These are phyloP conservation scores for Turnera subulata DNA, from an alignment of 345 rosid genomes.

Conservation along the genomic window DNA sequence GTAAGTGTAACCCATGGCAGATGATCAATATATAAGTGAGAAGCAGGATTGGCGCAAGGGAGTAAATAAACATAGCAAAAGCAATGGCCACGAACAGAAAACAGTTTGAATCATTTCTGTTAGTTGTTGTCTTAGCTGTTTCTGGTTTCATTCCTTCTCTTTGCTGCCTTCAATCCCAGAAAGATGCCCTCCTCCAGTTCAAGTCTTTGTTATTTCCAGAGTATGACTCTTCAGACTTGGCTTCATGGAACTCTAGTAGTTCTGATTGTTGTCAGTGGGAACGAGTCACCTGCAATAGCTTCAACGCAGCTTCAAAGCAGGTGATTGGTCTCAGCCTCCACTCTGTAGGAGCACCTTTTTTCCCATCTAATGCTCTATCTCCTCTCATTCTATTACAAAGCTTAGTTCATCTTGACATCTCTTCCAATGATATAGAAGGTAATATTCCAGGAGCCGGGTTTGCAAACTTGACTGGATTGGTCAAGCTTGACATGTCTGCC, in stretches of 20 bases:
- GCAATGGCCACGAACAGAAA: no score
- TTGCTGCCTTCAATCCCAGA: constrained; percentile 17
- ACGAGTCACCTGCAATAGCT: not conserved
- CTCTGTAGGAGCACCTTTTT: not conserved
- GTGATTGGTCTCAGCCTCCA: not conserved
- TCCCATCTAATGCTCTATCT: not conserved
- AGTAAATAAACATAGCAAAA: no score
- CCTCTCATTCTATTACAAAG: not conserved
- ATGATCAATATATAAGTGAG: no score
- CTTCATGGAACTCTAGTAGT: constrained; percentile 15
- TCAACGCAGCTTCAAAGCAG: not conserved
- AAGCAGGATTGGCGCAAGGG: no score
- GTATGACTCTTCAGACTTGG: not conserved
- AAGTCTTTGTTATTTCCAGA: constrained; percentile 6
- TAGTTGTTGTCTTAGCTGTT: no score
- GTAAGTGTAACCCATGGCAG: no score
- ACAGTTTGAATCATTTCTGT: no score
- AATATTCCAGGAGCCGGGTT: not conserved
- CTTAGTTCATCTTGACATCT: not conserved
- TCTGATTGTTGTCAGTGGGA: constrained; percentile 20
- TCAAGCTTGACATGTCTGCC: not conserved
- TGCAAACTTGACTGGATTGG: not conserved
- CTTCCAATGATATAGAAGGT: not conserved
- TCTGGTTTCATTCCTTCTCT: not conserved
- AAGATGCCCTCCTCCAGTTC: constrained; percentile 23